Evolutionary conservation across 139 green algal species (phyloP).

Genomic region (Volvox africanus): DNA sequence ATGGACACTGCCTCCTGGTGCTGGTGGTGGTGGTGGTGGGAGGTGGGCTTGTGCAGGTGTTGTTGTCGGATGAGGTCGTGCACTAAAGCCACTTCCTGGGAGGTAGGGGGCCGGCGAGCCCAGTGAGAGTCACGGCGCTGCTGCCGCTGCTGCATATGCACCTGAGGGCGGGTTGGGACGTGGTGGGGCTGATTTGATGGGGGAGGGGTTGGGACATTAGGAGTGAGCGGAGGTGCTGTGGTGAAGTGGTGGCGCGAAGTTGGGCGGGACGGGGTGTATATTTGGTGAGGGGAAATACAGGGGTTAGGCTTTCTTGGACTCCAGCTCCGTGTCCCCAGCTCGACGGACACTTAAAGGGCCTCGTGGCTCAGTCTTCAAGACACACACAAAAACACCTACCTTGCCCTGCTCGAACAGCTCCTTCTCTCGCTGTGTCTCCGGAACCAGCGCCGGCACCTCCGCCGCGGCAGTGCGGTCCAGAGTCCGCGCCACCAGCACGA

Average conservation of each 20-base stretch:
- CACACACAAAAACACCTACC: neutral
- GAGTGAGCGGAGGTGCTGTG: no score
- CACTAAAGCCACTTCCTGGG: conserved; percentile 29
- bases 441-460: conserved; percentile 46
- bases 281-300: no score
- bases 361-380: no score
- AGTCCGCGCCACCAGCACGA: conserved; percentile 53
- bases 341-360: no score
- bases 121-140: conserved; percentile 33
- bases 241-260: neutral
- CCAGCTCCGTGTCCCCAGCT: no score
- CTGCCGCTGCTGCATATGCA: conserved; percentile 44
- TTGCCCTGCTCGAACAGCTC: conserved; percentile 47
- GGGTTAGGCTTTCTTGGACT: no score
- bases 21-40: conserved; percentile 26
- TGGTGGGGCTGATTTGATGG: no score
- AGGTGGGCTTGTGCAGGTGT: neutral
- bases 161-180: neutral
- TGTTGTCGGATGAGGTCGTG: conserved; percentile 50
- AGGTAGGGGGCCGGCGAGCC: conserved; percentile 29
- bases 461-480: conserved; percentile 19
- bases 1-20: conserved; percentile 50
- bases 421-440: conserved; percentile 22
- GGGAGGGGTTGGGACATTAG: no score
- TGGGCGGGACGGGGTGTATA: no score